A percentile compares a stretch with the other conserved stretches of the same genome.
Evolutionary conservation across 2,329 filamentous ascomycete species (phyloP).

Genomic region (Drechslerella dactyloides): DNA sequence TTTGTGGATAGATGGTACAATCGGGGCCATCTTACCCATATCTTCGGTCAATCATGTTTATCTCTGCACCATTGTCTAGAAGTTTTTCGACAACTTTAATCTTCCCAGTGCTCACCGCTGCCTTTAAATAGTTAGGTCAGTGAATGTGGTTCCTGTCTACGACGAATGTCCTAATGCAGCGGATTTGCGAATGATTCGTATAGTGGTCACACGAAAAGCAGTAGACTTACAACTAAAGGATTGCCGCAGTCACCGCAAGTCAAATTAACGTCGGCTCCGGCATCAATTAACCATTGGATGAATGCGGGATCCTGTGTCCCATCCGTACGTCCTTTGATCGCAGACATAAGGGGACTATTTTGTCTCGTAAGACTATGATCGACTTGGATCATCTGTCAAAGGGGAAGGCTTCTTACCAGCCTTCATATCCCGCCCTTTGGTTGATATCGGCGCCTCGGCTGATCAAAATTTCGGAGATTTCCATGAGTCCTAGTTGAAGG

Average conservation of each 20-base stretch:
- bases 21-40: slow-evolving; percentile 3
- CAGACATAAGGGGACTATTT: slow-evolving; percentile 9
- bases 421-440: slow-evolving; percentile 9
- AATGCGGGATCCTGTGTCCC: slow-evolving; percentile 7
- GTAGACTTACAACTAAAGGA: slow-evolving; percentile 20
- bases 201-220: too few relatives aligned
- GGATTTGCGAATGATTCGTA: too few relatives aligned
- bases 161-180: too few relatives aligned
- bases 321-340: background rate
- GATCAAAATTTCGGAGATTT: slow-evolving; percentile 17
- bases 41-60: background rate
- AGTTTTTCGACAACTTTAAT: slow-evolving; percentile 10
- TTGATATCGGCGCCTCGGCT: slow-evolving; percentile 18
- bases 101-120: slow-evolving; percentile 5
- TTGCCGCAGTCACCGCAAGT: slow-evolving; percentile 8
- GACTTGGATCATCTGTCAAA: background rate
- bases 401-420: slow-evolving; percentile 15
- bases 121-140: background rate
- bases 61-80: slow-evolving; percentile 13
- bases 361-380: background rate
- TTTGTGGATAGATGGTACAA: background rate
- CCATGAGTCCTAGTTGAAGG: background rate
- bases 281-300: slow-evolving; percentile 13
- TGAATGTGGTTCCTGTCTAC: background rate
- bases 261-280: slow-evolving; percentile 22